Percentiles rank a stretch among this genome's conserved stretches.
phyloP scores from a whole-genome alignment of 805 yeast species.

The Schwanniomyces sp. region DNA sequence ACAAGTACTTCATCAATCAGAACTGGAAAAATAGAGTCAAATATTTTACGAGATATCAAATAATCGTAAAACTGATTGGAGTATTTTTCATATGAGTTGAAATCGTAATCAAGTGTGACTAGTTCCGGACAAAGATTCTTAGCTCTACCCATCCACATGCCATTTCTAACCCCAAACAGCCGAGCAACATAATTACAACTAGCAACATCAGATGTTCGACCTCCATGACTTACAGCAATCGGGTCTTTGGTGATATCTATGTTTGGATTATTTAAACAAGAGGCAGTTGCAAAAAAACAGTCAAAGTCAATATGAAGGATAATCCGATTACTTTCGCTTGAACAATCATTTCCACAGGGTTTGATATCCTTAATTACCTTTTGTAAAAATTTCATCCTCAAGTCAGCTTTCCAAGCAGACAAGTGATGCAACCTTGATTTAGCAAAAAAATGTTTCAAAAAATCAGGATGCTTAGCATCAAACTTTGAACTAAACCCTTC shows the following conservation, averaged over 20 bases:
- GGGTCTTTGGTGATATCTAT: slow-evolving; percentile 49
- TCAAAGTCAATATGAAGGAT: slow-evolving; percentile 90
- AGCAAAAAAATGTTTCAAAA: slow-evolving; percentile 67
- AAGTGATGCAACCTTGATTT: slow-evolving; percentile 87
- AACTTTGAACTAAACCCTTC: not conserved
- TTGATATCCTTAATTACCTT: slow-evolving; percentile 34
- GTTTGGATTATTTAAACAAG: slow-evolving; percentile 58
- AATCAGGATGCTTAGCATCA: slow-evolving; percentile 77
- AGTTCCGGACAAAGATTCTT: slow-evolving; percentile 63
- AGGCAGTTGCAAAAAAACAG: slow-evolving; percentile 88
- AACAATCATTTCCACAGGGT: slow-evolving; percentile 1
- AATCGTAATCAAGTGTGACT: slow-evolving; percentile 67
- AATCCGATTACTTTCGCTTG: slow-evolving; percentile 13
- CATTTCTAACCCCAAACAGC: slow-evolving; percentile 73
- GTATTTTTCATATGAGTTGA: slow-evolving; percentile 64
- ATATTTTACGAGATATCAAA: slow-evolving; percentile 44
- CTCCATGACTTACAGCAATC: slow-evolving; percentile 67
- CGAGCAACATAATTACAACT: slow-evolving; percentile 92
- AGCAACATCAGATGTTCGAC: slow-evolving; percentile 73
- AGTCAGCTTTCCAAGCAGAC: slow-evolving; percentile 80
- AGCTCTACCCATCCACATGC: slow-evolving; percentile 86
- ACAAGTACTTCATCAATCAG: slow-evolving; percentile 91
- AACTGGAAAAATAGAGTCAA: slow-evolving; percentile 67
- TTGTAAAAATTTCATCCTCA: slow-evolving; percentile 59
- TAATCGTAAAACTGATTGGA: slow-evolving; percentile 67